Evolutionary conservation across 768 basidiomycete genomes (phyloP).

Genomic region (Phlebiopsis flavidoalba): DNA sequence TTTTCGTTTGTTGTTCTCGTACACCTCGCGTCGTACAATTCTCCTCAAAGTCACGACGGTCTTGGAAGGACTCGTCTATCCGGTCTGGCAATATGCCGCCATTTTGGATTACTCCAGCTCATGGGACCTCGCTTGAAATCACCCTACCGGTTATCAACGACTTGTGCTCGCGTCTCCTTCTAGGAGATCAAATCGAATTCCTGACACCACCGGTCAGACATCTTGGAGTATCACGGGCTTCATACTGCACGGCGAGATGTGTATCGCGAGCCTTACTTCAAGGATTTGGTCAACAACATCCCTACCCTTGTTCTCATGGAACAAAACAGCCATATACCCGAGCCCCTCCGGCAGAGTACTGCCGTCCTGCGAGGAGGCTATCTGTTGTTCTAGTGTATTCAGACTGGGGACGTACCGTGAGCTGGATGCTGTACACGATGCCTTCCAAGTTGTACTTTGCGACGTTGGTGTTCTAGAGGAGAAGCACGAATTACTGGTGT

Average conservation of each 20-base stretch:
- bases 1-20: constrained; percentile 58
- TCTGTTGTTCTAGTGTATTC: constrained; percentile 65
- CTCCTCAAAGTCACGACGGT: constrained; percentile 70
- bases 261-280: constrained; percentile 63
- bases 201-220: constrained; percentile 36
- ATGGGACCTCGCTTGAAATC: constrained; percentile 37
- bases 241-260: constrained; percentile 65
- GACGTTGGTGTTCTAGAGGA: constrained; percentile 23
- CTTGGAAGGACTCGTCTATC: constrained; percentile 71
- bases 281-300: constrained; percentile 53
- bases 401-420: constrained; percentile 73
- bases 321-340: constrained; percentile 48
- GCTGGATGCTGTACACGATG: constrained; percentile 61
- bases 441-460: constrained; percentile 58
- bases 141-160: constrained; percentile 60
- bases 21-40: constrained; percentile 60
- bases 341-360: constrained; percentile 43
- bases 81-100: constrained; percentile 64
- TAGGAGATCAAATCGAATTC: constrained; percentile 43
- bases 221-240: constrained; percentile 65
- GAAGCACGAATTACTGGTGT: constrained; percentile 57
- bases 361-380: constrained; percentile 45
- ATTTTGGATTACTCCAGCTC: constrained; percentile 29
- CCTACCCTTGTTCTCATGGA: constrained; percentile 71
- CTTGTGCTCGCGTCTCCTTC: constrained; percentile 55